A percentile compares a stretch with the other conserved stretches of the same genome.
Conservation (phyloP, 257 asterid species). For the Solanum tarijense region DNA sequence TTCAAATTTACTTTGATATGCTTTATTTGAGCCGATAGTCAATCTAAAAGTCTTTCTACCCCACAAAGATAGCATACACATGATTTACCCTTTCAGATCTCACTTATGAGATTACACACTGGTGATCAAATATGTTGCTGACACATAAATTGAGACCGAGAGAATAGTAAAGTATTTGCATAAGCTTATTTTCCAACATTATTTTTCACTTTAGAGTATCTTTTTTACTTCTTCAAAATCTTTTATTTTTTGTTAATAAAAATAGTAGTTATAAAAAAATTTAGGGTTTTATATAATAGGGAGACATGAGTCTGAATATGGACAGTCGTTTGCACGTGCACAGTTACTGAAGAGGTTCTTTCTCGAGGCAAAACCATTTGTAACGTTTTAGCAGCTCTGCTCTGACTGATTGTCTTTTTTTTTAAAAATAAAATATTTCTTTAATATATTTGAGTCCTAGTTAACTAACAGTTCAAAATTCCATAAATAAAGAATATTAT, state of each 20-base stretch:
- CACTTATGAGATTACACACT: neutral
- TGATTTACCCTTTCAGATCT: neutral
- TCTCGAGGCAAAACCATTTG: conserved; percentile 26
- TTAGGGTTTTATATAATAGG: neutral
- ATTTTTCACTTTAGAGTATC: neutral
- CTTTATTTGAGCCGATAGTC: neutral
- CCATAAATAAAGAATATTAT: neutral
- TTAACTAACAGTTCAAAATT: neutral
- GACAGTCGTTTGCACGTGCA: conserved; percentile 18
- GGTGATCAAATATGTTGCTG: accelerated
- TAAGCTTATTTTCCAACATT: neutral
- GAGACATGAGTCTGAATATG: conserved; percentile 4
- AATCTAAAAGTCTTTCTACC: neutral
- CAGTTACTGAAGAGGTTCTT: conserved; percentile 10
- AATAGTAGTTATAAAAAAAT: too few relatives aligned
- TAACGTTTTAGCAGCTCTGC: neutral
- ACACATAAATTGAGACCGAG: neutral
- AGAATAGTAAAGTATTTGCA: neutral
- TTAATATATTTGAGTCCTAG: neutral
- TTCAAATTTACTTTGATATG: neutral
- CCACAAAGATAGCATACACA: neutral
- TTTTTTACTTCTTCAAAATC: neutral
- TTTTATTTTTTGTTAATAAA: neutral
- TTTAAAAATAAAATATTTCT: too few relatives aligned
- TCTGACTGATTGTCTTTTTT: neutral